phyloP scores from a whole-genome alignment of 2,329 filamentous ascomycete genomes.

The Westerdykella aurantiaca region DNA sequence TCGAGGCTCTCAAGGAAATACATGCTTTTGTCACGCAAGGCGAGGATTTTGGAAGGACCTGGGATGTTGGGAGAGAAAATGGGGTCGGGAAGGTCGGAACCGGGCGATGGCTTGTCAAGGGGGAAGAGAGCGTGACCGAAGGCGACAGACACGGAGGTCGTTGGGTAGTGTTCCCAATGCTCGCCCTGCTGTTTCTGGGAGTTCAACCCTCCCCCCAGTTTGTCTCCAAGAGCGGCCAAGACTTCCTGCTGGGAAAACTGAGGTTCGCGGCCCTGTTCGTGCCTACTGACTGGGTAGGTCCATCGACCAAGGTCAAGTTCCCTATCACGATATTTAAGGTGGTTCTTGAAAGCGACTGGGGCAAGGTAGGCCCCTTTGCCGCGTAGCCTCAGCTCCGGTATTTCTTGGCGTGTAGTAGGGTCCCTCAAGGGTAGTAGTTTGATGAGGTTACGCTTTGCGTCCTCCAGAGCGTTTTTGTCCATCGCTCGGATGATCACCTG shows the following conservation, averaged over 20 bases:
- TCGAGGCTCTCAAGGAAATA: slow-evolving; percentile 6
- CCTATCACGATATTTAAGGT: slow-evolving; percentile 21
- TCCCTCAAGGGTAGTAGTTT: slow-evolving; percentile 22
- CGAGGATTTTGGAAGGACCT: slow-evolving; percentile 20
- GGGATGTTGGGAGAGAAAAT: slow-evolving; percentile 16
- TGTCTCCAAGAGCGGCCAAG: background rate
- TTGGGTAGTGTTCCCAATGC: slow-evolving; percentile 14
- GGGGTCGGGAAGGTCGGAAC: slow-evolving; percentile 1
- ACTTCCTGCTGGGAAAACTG: background rate
- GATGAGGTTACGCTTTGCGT: slow-evolving; percentile 26
- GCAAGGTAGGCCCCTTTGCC: slow-evolving; percentile 11
- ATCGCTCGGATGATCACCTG: slow-evolving; percentile 27
- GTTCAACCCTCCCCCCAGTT: background rate
- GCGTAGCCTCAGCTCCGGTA: slow-evolving; percentile 5
- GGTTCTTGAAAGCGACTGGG: slow-evolving; percentile 13
- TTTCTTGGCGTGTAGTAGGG: slow-evolving; percentile 5
- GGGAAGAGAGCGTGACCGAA: slow-evolving; percentile 25
- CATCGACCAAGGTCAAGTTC: slow-evolving; percentile 21
- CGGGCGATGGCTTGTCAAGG: slow-evolving; percentile 4
- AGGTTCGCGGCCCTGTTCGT: background rate
- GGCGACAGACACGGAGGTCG: slow-evolving; percentile 12
- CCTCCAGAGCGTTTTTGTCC: slow-evolving; percentile 15
- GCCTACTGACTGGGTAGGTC: slow-evolving; percentile 9
- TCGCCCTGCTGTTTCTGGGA: background rate
- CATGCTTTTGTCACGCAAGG: slow-evolving; percentile 1